These are phyloP conservation scores for Trametes villosa DNA, from an alignment of 768 basidiomycete genomes.

Conservation along the genomic window DNA sequence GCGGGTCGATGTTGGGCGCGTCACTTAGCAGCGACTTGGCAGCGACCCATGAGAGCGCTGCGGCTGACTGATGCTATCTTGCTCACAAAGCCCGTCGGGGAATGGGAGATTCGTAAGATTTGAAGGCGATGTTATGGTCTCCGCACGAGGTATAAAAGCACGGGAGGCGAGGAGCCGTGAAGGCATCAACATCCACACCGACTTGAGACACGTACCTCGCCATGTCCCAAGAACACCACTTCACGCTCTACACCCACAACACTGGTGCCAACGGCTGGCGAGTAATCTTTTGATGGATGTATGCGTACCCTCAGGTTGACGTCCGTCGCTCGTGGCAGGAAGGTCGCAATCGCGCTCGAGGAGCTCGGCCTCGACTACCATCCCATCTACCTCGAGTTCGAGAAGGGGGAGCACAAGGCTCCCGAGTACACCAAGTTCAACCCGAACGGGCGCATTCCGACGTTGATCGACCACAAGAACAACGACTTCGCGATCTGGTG, in stretches of 20 bases:
- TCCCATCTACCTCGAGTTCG: slow-evolving; percentile 18
- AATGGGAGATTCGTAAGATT: too few relatives aligned
- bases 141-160: too few relatives aligned
- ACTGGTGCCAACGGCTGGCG: slow-evolving; percentile 11
- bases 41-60: too few relatives aligned
- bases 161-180: too few relatives aligned
- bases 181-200: too few relatives aligned
- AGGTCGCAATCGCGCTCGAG: slow-evolving; percentile 21
- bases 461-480: slow-evolving; percentile 32
- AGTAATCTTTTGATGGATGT: neutral
- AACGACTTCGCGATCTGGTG: slow-evolving; percentile 33
- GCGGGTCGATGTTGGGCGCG: too few relatives aligned
- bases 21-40: too few relatives aligned
- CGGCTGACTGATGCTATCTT: too few relatives aligned
- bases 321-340: neutral
- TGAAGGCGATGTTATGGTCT: too few relatives aligned
- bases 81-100: too few relatives aligned
- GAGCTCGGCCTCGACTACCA: slow-evolving; percentile 21
- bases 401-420: slow-evolving; percentile 13
- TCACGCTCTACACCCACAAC: slow-evolving; percentile 4
- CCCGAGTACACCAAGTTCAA: slow-evolving; percentile 26
- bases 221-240: slow-evolving; percentile 12
- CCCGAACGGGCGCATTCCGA: slow-evolving; percentile 38
- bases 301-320: neutral
- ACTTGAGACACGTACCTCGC: too few relatives aligned